Base-by-base conservation (phyloP, 257 asterid species). In the Scutellaria minor region DNA sequence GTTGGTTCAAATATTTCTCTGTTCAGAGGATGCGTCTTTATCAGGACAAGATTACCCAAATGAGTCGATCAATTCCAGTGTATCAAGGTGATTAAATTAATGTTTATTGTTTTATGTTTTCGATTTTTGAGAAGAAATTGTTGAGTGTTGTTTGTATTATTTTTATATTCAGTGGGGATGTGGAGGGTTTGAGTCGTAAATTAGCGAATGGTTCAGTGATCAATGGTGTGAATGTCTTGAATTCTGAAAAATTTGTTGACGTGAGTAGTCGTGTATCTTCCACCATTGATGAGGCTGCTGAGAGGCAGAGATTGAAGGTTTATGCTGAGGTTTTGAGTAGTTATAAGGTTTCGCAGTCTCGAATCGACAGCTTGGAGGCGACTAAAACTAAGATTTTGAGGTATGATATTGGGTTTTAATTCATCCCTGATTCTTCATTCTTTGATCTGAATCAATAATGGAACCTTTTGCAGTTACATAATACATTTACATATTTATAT, bases 301-400 rank as follows among this genome's bases (percentile, higher is more conserved):
- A 75, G 82, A 88, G 81, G 87, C 84, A 78, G 61, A 62, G 46
- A 46, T 52, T n/a, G 69, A 84, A 71, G 70, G 77, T 78, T 35
- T 81, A 78, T 69, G 45, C 70, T 24, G 83, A 88, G 11, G 79
- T 90, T 53, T 77, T 80, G 78, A 78, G 72, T 76, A 81, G 83
- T 68, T 89, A 87, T 44, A 83, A 77, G 61, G 92, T 83, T 2
- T 58, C 72, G 47, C 74, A 44, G 14, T 47, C 63, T 56, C 71
- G 83, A 63, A 52, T 74, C 57, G 81, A 66, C 62, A 56, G 76
- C 55, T 74, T 89, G 77, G 79, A 81, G 55, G 85, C 76, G 67
- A 84, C 85, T 51, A 93, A 84, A 75, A 57, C 4, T 22, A 77
- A 66, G 75, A 78, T 93, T 57, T 77, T 87, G 84, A 87, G 98